Conservation (phyloP, 2,329 filamentous ascomycete genomes). For the Periconia digitata region DNA sequence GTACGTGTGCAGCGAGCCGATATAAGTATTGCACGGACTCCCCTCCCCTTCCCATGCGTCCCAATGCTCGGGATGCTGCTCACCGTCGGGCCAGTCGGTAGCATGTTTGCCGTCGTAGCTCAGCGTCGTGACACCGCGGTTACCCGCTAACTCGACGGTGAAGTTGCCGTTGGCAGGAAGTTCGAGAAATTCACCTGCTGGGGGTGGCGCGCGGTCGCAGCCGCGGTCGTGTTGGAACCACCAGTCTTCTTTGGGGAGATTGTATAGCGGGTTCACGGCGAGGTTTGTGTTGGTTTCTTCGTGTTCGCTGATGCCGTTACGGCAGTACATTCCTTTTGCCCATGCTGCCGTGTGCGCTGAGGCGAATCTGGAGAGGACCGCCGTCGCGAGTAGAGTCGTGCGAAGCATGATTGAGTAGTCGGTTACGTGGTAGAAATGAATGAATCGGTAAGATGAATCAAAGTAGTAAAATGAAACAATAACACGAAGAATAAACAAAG, state of each 20-base stretch:
- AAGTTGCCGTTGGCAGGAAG: constrained; percentile 54
- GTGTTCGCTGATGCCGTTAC: constrained; percentile 35
- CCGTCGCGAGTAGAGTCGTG: constrained; percentile 9
- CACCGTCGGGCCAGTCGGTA: constrained; percentile 53
- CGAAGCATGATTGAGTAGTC: constrained; percentile 10
- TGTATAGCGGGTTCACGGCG: constrained; percentile 51
- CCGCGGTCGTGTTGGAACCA: constrained; percentile 56
- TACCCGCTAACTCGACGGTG: constrained; percentile 54
- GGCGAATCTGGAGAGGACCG: constrained; percentile 14
- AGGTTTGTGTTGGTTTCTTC: constrained; percentile 47
- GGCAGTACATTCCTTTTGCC: constrained; percentile 45
- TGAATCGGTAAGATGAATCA: not conserved
- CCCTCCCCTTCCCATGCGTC: constrained; percentile 39
- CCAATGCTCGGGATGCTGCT: constrained; percentile 51
- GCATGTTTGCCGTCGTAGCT: constrained; percentile 45
- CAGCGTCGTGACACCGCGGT: constrained; percentile 52
- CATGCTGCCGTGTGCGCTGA: constrained; percentile 44
- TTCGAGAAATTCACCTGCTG: constrained; percentile 44
- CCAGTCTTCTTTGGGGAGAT: constrained; percentile 50
- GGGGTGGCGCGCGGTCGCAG: constrained; percentile 47
- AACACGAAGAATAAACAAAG: not conserved
- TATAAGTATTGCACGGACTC: constrained; percentile 38
- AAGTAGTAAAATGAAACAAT: not conserved
- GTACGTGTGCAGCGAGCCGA: constrained; percentile 52
- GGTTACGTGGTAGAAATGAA: not conserved